A percentile compares a stretch with the other conserved stretches of the same genome.
Conservation (phyloP, 176 grass and related monocot genomes). For the Aegilops tauschii region DNA sequence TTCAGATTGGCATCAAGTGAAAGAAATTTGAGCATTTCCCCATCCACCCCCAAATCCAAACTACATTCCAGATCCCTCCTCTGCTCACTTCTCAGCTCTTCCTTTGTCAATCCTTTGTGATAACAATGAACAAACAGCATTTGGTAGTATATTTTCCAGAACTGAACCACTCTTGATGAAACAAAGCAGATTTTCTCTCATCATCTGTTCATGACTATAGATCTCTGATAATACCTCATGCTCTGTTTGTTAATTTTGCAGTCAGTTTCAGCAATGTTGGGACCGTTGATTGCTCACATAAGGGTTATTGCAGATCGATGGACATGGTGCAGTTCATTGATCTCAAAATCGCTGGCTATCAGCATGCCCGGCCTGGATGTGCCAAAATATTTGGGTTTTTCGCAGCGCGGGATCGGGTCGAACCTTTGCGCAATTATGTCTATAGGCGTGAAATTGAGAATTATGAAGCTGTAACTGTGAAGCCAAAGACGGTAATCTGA, state of each 20-base stretch:
- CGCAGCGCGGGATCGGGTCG: not conserved
- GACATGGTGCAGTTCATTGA: conserved; percentile 22
- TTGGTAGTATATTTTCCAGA: not conserved
- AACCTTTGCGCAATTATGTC: conserved; percentile 42
- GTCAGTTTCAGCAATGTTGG: not conserved
- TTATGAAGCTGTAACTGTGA: conserved; percentile 19
- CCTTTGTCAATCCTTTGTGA: not conserved
- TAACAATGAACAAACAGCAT: not conserved
- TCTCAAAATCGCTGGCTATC: conserved; percentile 24
- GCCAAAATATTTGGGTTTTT: conserved; percentile 34
- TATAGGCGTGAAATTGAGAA: conserved; percentile 9
- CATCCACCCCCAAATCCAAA: not conserved
- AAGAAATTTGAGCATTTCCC: not conserved
- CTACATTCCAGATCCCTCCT: not conserved
- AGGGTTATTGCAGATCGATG: not conserved
- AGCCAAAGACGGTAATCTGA: not conserved
- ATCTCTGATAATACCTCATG: not conserved
- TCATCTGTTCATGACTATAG: not conserved
- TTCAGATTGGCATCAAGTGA: not conserved
- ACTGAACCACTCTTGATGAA: too few relatives aligned
- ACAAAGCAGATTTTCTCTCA: not conserved
- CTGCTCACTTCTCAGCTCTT: not conserved
- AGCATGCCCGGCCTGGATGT: not conserved
- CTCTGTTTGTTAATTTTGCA: not conserved
- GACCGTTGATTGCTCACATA: conserved; percentile 17